A percentile compares a stretch with the other conserved stretches of the same genome.
These are phyloP conservation scores for Lichtheimia ramosa DNA, from an alignment of 371 early-diverging fungal species.

Conservation along the genomic window DNA sequence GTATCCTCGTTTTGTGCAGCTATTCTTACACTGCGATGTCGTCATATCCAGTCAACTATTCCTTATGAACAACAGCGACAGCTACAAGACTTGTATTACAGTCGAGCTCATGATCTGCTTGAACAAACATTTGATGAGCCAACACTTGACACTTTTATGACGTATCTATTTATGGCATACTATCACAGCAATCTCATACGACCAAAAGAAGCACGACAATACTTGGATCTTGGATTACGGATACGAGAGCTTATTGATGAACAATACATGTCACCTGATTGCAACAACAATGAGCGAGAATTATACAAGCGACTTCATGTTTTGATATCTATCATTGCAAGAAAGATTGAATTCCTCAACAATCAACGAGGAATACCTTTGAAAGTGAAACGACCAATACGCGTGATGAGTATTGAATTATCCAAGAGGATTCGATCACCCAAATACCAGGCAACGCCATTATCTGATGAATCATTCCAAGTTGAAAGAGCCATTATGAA, in stretches of 20 bases:
- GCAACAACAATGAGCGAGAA: slow-evolving; percentile 23
- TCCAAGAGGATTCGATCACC: slow-evolving; percentile 13
- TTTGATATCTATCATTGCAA: slow-evolving; percentile 12
- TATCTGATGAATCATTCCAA: slow-evolving; percentile 23
- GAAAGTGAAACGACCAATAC: not conserved
- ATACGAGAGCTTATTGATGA: slow-evolving; percentile 30
- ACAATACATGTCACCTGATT: slow-evolving; percentile 6
- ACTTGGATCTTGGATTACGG: slow-evolving; percentile 33
- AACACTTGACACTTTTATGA: slow-evolving; percentile 26
- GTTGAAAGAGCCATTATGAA: slow-evolving; percentile 22
- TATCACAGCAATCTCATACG: slow-evolving; percentile 36
- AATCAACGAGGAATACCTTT: slow-evolving; percentile 32
- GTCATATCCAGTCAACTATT: slow-evolving; percentile 20
- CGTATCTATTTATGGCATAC: slow-evolving; percentile 27
- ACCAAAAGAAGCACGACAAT: slow-evolving; percentile 28
- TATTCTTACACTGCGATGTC: slow-evolving; percentile 34
- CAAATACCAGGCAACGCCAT: slow-evolving; percentile 5
- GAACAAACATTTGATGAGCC: slow-evolving; percentile 31
- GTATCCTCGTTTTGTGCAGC: slow-evolving; percentile 35
- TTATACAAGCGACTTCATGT: slow-evolving; percentile 33
- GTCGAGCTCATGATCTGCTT: slow-evolving; percentile 19
- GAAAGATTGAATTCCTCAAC: slow-evolving; percentile 24
- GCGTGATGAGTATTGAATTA: not conserved
- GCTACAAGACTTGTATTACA: slow-evolving; percentile 21
- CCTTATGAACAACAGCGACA: slow-evolving; percentile 25